A percentile compares a stretch with the other conserved stretches of the same genome.
phyloP scores from a whole-genome alignment of 208 protist species.

The Leishmania martiniquensis region DNA sequence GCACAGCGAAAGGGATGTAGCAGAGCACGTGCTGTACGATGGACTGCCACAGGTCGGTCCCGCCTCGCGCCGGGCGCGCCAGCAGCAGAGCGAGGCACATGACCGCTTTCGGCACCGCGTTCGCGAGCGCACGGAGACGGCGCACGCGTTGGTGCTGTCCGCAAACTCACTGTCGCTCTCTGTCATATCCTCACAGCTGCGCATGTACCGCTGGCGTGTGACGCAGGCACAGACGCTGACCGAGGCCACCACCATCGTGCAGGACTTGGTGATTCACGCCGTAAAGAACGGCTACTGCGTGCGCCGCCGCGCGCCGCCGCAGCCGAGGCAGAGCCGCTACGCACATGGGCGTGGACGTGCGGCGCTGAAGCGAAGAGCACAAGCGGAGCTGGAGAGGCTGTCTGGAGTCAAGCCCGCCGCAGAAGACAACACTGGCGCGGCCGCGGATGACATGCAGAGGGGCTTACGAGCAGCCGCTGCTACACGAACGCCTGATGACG shows the following conservation, averaged over 20 bases:
- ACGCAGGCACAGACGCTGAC: slow-evolving; percentile 72
- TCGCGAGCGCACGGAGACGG: slow-evolving; percentile 40
- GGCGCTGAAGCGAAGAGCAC: slow-evolving; percentile 20
- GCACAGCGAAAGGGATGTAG: slow-evolving; percentile 21
- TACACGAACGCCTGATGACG: background rate
- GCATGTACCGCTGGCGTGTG: slow-evolving; percentile 86
- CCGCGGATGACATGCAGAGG: background rate
- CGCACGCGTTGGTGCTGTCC: slow-evolving; percentile 69
- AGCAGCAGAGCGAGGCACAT: slow-evolving; percentile 64
- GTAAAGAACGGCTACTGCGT: slow-evolving; percentile 52
- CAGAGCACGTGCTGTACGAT: slow-evolving; percentile 45
- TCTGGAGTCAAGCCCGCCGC: slow-evolving; percentile 1
- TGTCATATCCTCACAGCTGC: slow-evolving; percentile 80
- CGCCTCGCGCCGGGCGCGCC: slow-evolving; percentile 9
- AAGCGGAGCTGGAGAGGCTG: slow-evolving; percentile 22
- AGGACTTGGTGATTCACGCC: slow-evolving; percentile 52
- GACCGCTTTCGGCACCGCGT: slow-evolving; percentile 62
- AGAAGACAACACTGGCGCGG: background rate
- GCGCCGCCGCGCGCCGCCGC: slow-evolving; percentile 21
- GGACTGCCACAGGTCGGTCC: slow-evolving; percentile 34
- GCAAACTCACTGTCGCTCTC: slow-evolving; percentile 79
- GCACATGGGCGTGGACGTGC: slow-evolving; percentile 34
- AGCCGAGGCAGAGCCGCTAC: slow-evolving; percentile 40
- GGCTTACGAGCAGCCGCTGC: background rate
- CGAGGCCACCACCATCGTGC: slow-evolving; percentile 55